These are phyloP conservation scores for Cokeromyces recurvatus DNA, from an alignment of 371 early-diverging fungal species.

Conservation along the genomic window DNA sequence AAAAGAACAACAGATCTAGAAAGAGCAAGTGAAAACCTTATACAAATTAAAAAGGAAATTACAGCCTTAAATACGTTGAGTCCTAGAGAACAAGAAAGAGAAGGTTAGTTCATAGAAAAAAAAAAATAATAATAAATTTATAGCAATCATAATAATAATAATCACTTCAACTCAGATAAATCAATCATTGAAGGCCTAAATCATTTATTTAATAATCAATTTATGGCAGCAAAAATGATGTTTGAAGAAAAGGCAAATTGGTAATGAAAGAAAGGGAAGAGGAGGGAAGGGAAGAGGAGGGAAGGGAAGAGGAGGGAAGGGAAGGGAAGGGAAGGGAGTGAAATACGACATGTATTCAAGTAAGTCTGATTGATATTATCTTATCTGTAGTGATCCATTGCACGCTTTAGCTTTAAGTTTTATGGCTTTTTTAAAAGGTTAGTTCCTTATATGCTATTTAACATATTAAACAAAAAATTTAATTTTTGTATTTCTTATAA, in stretches of 20 bases:
- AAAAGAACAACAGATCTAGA: too few species aligned
- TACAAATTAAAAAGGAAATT: too few species aligned
- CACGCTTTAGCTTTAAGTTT: slow-evolving; percentile 41
- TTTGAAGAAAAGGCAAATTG: slow-evolving; percentile 26
- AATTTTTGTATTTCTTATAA: background rate
- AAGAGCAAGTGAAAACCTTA: too few species aligned
- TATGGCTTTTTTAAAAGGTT: slow-evolving; percentile 34
- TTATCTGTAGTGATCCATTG: slow-evolving; percentile 32
- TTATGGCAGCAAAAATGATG: slow-evolving; percentile 26
- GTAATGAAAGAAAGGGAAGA: too few species aligned
- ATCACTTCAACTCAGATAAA: slow-evolving; percentile 18
- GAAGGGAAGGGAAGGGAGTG: too few species aligned
- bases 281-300: too few species aligned
- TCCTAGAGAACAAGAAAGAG: slow-evolving; percentile 34
- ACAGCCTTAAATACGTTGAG: slow-evolving; percentile 26
- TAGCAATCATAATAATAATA: too few species aligned
- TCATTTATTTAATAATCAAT: slow-evolving; percentile 41
- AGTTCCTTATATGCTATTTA: too few species aligned
- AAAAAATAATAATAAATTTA: background rate
- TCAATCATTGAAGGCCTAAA: slow-evolving; percentile 34
- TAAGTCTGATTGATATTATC: too few species aligned
- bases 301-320: too few species aligned
- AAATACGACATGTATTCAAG: too few species aligned
- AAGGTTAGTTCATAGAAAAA: slow-evolving; percentile 17
- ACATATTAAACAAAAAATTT: too few species aligned